Percentiles rank a stretch among this genome's conserved stretches.
These are phyloP conservation scores for Zymoseptoria pseudotritici DNA, from an alignment of 2,329 filamentous ascomycete genomes.

Conservation along the genomic window DNA sequence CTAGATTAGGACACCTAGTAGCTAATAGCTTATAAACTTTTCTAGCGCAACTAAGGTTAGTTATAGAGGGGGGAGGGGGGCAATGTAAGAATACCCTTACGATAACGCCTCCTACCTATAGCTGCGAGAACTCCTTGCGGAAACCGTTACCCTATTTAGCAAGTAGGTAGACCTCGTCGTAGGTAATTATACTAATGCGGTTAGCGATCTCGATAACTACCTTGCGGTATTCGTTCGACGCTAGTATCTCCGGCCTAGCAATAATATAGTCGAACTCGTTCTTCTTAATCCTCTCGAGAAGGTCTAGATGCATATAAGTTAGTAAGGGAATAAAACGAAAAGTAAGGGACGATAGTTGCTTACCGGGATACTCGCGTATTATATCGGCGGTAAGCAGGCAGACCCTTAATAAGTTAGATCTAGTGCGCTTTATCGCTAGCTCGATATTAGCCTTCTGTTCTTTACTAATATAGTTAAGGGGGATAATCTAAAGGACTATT, in stretches of 20 bases:
- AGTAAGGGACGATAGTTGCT: too few relatives aligned
- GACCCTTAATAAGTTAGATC: not conserved
- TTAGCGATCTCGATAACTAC: too few relatives aligned
- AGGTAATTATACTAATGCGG: too few relatives aligned
- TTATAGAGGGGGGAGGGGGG: too few relatives aligned
- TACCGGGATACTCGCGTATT: not conserved
- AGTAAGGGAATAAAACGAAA: too few relatives aligned
- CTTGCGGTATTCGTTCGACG: not conserved
- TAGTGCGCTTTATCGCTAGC: not conserved
- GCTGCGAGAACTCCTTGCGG: not conserved
- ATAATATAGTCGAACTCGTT: not conserved
- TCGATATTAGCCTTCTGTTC: not conserved
- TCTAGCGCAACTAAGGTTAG: too few relatives aligned
- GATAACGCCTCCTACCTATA: too few relatives aligned
- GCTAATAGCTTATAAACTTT: too few relatives aligned
- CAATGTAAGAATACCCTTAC: too few relatives aligned
- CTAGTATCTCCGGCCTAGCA: not conserved
- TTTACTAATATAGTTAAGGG: not conserved
- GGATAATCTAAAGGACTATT: not conserved
- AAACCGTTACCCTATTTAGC: not conserved
- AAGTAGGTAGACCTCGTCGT: not conserved
- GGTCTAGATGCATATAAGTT: not conserved
- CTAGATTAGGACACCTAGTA: too few relatives aligned
- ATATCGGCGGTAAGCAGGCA: not conserved
- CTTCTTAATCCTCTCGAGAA: not conserved